Evolutionary conservation across 495 filamentous ascomycete species (phyloP).

Genomic region (Talaromyces thailandensis): DNA sequence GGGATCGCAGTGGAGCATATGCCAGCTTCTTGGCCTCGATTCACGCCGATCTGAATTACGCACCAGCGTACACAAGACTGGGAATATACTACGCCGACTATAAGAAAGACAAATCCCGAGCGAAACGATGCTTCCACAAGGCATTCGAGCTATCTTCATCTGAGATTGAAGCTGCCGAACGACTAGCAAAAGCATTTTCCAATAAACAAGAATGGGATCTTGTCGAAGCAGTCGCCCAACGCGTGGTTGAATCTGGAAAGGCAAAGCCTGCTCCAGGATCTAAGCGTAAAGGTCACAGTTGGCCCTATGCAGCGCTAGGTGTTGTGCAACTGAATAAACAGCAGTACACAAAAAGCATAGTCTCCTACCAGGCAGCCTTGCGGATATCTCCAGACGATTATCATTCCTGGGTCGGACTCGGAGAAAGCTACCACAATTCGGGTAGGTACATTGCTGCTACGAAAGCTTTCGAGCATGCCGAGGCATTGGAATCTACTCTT

Average conservation of each 20-base stretch:
- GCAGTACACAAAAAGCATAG: slow-evolving; percentile 76
- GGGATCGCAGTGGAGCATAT: slow-evolving; percentile 71
- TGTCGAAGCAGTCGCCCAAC: slow-evolving; percentile 83
- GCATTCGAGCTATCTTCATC: slow-evolving; percentile 88
- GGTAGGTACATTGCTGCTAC: slow-evolving; percentile 85
- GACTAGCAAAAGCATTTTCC: slow-evolving; percentile 75
- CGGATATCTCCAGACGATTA: slow-evolving; percentile 77
- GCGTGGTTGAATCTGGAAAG: slow-evolving; percentile 88
- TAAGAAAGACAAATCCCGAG: slow-evolving; percentile 71
- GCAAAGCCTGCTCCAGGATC: slow-evolving; percentile 82
- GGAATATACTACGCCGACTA: slow-evolving; percentile 96
- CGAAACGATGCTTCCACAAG: slow-evolving; percentile 88
- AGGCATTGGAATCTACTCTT: slow-evolving; percentile 47
- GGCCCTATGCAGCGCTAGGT: slow-evolving; percentile 92
- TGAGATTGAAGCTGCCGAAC: slow-evolving; percentile 81
- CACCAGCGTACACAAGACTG: slow-evolving; percentile 85
- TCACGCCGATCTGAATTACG: slow-evolving; percentile 80
- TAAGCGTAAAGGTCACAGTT: slow-evolving; percentile 83
- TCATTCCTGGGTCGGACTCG: slow-evolving; percentile 90
- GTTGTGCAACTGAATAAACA: slow-evolving; percentile 95
- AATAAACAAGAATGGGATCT: slow-evolving; percentile 91
- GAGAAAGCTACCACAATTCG: slow-evolving; percentile 91
- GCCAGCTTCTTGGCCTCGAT: slow-evolving; percentile 73
- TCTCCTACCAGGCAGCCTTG: slow-evolving; percentile 87
- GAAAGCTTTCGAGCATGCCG: slow-evolving; percentile 81